A percentile compares a stretch with the other conserved stretches of the same genome.
phyloP scores from a whole-genome alignment of 2,329 filamentous ascomycete species.

The Exserohilum turcica region DNA sequence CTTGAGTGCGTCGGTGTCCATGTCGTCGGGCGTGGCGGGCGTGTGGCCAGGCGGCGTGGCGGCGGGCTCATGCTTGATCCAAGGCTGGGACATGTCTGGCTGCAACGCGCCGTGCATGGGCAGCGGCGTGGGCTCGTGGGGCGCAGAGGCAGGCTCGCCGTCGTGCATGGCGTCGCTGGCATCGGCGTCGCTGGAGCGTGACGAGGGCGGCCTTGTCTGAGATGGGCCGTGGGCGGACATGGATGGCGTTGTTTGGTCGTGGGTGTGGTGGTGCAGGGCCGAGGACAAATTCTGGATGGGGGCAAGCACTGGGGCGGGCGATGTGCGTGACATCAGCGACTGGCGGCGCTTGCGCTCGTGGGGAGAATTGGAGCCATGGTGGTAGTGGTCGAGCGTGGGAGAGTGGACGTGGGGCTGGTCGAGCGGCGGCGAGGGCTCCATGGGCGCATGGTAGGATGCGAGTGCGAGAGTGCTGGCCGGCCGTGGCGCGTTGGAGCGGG shows the following conservation, averaged over 20 bases:
- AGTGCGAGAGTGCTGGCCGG: slow-evolving; percentile 46
- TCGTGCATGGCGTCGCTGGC: too few relatives aligned
- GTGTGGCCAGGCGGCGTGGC: slow-evolving; percentile 46
- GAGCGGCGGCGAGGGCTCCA: slow-evolving; percentile 49
- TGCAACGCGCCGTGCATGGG: slow-evolving; percentile 21
- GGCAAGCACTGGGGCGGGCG: slow-evolving; percentile 46
- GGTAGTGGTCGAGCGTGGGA: slow-evolving; percentile 55
- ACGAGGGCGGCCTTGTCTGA: too few relatives aligned
- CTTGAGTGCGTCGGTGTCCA: slow-evolving; percentile 50
- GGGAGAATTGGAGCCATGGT: slow-evolving; percentile 53
- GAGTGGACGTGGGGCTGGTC: slow-evolving; percentile 45
- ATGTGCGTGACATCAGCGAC: slow-evolving; percentile 40
- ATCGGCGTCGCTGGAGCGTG: too few relatives aligned
- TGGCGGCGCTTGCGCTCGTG: slow-evolving; percentile 49
- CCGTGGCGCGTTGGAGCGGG: slow-evolving; percentile 35
- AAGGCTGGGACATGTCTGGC: slow-evolving; percentile 11
- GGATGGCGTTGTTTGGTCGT: slow-evolving; percentile 11
- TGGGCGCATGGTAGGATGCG: slow-evolving; percentile 39
- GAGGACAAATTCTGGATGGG: slow-evolving; percentile 47
- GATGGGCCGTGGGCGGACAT: background rate
- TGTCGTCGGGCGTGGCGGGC: slow-evolving; percentile 30
- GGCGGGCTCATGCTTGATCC: slow-evolving; percentile 50
- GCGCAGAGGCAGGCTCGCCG: too few relatives aligned
- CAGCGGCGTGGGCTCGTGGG: too few relatives aligned
- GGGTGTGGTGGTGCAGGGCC: slow-evolving; percentile 27